Conservation (phyloP, 345 rosid species). For the rapeseed (Brassica napus) region DNA sequence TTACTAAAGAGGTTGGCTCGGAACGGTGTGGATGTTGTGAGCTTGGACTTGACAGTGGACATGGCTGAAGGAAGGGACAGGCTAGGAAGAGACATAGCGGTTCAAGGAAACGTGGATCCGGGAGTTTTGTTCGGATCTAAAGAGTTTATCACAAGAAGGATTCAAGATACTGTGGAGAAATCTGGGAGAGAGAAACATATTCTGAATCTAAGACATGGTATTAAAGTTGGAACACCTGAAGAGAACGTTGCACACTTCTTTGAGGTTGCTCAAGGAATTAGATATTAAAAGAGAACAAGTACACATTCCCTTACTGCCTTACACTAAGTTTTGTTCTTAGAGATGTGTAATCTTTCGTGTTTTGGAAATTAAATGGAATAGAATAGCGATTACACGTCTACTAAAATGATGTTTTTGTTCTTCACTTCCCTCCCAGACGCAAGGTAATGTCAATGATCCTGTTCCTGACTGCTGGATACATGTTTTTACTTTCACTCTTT, state of each 20-base stretch:
- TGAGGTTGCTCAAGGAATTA: slow-evolving; percentile 71
- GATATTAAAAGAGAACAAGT: slow-evolving; percentile 45
- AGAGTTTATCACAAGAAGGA: slow-evolving; percentile 81
- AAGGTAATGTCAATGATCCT: no score
- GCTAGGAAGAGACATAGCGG: slow-evolving; percentile 71
- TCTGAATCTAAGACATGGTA: slow-evolving; percentile 92
- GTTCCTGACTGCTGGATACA: no score
- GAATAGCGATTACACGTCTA: background rate
- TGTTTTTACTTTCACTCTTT: no score
- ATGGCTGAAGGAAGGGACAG: slow-evolving; percentile 96
- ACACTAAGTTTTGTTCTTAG: slow-evolving; percentile 24
- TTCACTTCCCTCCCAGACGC: no score
- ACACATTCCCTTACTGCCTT: background rate
- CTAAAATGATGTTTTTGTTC: no score
- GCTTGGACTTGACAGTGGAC: slow-evolving; percentile 98
- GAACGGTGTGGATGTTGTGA: slow-evolving; percentile 91
- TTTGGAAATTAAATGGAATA: slow-evolving; percentile 1
- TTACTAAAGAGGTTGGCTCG: slow-evolving; percentile 80
- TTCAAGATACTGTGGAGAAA: slow-evolving; percentile 81
- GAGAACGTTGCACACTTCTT: slow-evolving; percentile 95
- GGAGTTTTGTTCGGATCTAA: slow-evolving; percentile 90
- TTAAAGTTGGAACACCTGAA: slow-evolving; percentile 90
- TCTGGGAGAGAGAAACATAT: slow-evolving; percentile 88
- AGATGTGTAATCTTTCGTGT: slow-evolving; percentile 16
- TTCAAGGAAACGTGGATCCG: slow-evolving; percentile 95